These are phyloP conservation scores for Starmera quercuum DNA, from an alignment of 805 yeast genomes.

Conservation along the genomic window DNA sequence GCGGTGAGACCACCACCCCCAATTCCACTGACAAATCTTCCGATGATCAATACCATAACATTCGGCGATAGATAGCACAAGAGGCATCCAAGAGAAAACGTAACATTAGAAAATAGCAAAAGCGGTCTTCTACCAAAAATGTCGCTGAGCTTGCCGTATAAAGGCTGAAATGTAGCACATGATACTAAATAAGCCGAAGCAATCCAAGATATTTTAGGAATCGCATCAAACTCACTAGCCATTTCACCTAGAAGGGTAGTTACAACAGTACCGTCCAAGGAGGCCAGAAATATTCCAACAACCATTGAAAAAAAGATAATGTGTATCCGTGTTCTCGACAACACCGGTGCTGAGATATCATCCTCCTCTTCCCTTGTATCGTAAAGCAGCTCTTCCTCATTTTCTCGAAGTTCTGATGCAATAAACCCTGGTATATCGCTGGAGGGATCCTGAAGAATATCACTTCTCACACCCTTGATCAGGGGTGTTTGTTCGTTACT, in stretches of 20 bases:
- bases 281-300: slow-evolving; percentile 47
- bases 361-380: not conserved
- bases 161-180: slow-evolving; percentile 67
- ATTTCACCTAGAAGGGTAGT: slow-evolving; percentile 58
- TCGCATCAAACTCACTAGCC: slow-evolving; percentile 60
- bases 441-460: slow-evolving; percentile 21
- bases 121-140: slow-evolving; percentile 59
- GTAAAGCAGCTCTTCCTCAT: slow-evolving; percentile 11
- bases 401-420: slow-evolving; percentile 24
- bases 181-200: slow-evolving; percentile 65
- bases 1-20: slow-evolving; percentile 88
- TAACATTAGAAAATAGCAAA: slow-evolving; percentile 41
- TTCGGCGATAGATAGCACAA: slow-evolving; percentile 46
- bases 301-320: slow-evolving; percentile 35
- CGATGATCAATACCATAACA: slow-evolving; percentile 38
- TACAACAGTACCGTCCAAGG: slow-evolving; percentile 62
- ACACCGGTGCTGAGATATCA: slow-evolving; percentile 1
- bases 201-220: slow-evolving; percentile 62
- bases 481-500: slow-evolving; percentile 15
- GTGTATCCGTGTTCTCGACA: slow-evolving; percentile 13
- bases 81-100: slow-evolving; percentile 52
- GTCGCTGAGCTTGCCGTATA: slow-evolving; percentile 64
- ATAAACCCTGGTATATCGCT: slow-evolving; percentile 26
- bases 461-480: slow-evolving; percentile 11
- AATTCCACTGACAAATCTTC: slow-evolving; percentile 70